A percentile compares a stretch with the other conserved stretches of the same genome.
Conservation (phyloP, 2,329 filamentous ascomycete genomes). For the Neonectria neomacrospora region DNA sequence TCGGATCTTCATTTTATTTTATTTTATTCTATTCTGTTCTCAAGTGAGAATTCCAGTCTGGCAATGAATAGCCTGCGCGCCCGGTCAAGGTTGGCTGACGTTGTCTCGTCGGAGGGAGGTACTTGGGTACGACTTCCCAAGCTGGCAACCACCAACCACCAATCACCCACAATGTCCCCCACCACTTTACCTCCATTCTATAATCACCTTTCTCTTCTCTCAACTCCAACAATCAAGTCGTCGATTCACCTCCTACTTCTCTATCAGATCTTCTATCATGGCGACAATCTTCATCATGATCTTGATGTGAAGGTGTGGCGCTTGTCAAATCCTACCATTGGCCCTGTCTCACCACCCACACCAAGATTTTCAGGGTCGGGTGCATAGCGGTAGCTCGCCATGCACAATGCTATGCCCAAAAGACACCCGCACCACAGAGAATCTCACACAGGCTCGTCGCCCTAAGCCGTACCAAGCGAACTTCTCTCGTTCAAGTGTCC, state of each 20-base stretch:
- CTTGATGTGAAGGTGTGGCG: neutral
- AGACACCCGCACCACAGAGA: neutral
- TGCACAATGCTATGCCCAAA: neutral
- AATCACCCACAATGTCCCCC: neutral
- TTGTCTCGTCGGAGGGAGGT: neutral
- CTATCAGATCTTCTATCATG: neutral
- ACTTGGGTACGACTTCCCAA: neutral
- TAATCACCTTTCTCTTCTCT: neutral
- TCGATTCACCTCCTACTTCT: neutral
- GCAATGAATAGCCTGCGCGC: neutral
- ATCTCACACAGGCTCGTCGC: neutral
- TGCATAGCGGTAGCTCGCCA: neutral
- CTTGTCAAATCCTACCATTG: neutral
- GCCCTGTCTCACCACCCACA: neutral
- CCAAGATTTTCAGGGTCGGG: conserved; percentile 4
- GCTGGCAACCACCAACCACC: neutral
- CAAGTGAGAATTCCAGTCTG: neutral
- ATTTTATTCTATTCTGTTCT: neutral
- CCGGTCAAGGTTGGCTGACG: neutral
- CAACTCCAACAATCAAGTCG: neutral
- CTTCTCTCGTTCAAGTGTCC: neutral
- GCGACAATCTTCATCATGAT: neutral
- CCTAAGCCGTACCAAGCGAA: neutral
- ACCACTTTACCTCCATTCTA: neutral
- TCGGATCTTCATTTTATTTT: no score